Percentiles rank a stretch among this genome's conserved stretches.
Evolutionary conservation across 2,329 filamentous ascomycete genomes (phyloP).

Genomic region (Calonectria crousiana): DNA sequence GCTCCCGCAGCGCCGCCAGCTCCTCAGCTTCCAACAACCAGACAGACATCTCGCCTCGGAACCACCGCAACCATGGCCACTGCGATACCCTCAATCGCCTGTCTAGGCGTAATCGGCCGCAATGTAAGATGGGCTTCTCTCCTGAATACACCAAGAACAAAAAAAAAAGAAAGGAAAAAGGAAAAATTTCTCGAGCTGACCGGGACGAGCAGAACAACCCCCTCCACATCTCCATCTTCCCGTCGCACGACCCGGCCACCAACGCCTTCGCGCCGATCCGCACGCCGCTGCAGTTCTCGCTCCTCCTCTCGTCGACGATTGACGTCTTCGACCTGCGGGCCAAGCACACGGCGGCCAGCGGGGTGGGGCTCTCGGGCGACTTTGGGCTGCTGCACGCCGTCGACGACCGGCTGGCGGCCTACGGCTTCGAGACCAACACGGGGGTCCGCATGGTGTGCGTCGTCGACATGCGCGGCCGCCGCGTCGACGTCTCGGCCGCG

Average conservation of each 20-base stretch:
- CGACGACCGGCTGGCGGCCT: constrained; percentile 92
- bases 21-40: constrained; percentile 28
- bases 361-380: constrained; percentile 77
- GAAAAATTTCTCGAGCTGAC: neutral
- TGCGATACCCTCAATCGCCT: constrained; percentile 85
- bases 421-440: constrained; percentile 97
- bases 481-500: constrained; percentile 51
- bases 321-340: constrained; percentile 93
- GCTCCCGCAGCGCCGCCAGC: constrained; percentile 11
- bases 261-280: constrained; percentile 69
- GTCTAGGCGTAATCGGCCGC: constrained; percentile 93
- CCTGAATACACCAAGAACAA: neutral
- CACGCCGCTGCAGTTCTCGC: constrained; percentile 88
- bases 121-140: constrained; percentile 70
- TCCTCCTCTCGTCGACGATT: constrained; percentile 89
- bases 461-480: constrained; percentile 87
- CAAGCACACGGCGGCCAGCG: constrained; percentile 70
- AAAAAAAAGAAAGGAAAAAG: neutral
- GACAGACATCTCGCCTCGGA: constrained; percentile 30
- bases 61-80: constrained; percentile 62
- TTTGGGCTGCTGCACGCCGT: constrained; percentile 92
- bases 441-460: constrained; percentile 91
- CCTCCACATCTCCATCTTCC: constrained; percentile 92
- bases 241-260: constrained; percentile 73
- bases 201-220: constrained; percentile 83